These are phyloP conservation scores for Clonostachys rhizophaga DNA, from an alignment of 2,329 filamentous ascomycete species.

Conservation along the genomic window DNA sequence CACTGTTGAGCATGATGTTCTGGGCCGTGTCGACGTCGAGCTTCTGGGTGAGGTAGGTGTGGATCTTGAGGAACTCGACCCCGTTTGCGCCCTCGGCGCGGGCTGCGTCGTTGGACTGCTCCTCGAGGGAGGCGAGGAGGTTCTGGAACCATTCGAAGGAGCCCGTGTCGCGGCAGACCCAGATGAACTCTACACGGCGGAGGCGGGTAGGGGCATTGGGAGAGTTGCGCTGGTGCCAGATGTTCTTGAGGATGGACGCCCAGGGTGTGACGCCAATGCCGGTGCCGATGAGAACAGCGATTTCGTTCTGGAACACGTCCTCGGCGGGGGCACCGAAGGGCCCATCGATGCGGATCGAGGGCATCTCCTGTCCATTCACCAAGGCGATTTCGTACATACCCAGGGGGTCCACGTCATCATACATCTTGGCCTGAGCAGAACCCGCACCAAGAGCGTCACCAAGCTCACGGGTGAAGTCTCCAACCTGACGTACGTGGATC, in stretches of 20 bases:
- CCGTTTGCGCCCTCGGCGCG: constrained; percentile 62
- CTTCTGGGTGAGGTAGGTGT: constrained; percentile 94
- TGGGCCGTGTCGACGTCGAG: constrained; percentile 89
- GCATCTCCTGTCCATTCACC: constrained; percentile 91
- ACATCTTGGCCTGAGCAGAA: constrained; percentile 79
- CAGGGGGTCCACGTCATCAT: constrained; percentile 84
- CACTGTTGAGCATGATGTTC: constrained; percentile 95
- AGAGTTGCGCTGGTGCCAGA: constrained; percentile 90
- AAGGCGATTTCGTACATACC: constrained; percentile 98
- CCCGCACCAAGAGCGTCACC: constrained; percentile 94
- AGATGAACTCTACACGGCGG: constrained; percentile 96
- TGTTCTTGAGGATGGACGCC: constrained; percentile 90
- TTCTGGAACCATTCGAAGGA: constrained; percentile 99
- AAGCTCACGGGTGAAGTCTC: constrained; percentile 92
- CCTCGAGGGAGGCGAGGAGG: constrained; percentile 83
- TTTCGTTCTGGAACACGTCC: constrained; percentile 93
- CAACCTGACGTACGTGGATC: constrained; percentile 91
- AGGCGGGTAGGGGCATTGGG: constrained; percentile 87
- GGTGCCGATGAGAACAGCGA: constrained; percentile 79
- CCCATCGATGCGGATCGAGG: constrained; percentile 82
- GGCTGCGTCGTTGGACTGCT: constrained; percentile 70
- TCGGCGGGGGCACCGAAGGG: constrained; percentile 96
- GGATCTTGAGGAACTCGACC: constrained; percentile 89
- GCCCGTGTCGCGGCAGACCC: constrained; percentile 92
- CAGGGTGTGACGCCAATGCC: constrained; percentile 86